Percentiles rank a stretch among this genome's conserved stretches.
Conservation (phyloP, 805 yeast species). For the Kazachstania viticola region DNA sequence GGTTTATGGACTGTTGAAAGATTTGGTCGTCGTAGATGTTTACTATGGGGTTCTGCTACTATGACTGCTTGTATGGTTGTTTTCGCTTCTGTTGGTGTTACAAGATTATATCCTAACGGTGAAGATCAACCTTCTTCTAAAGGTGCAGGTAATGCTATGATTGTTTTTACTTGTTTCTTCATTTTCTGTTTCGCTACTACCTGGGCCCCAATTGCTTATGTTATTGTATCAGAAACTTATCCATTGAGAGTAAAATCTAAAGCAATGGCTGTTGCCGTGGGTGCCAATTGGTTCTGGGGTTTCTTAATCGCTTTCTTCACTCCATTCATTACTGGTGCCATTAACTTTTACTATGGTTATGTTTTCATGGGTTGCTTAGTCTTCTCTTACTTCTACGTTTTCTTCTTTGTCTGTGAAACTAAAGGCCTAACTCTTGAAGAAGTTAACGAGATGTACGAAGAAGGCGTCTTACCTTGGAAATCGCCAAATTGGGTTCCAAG, state of each 20-base stretch:
- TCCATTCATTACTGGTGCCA: conserved; percentile 52
- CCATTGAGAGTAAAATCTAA: conserved; percentile 58
- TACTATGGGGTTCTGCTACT: conserved; percentile 38
- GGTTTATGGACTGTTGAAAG: conserved; percentile 42
- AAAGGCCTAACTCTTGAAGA: conserved; percentile 72
- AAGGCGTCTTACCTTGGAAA: conserved; percentile 31
- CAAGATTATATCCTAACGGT: conserved; percentile 32
- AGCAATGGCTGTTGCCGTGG: conserved; percentile 48
- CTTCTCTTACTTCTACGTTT: conserved; percentile 47
- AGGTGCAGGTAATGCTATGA: conserved; percentile 60
- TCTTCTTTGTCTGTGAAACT: conserved; percentile 63
- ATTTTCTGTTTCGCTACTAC: conserved; percentile 65
- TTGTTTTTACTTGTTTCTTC: conserved; percentile 57
- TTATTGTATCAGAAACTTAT: conserved; percentile 56
- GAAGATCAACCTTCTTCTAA: conserved; percentile 32
- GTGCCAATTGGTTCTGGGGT: conserved; percentile 58
- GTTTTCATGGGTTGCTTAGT: conserved; percentile 46
- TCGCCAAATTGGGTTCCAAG: conserved; percentile 43
- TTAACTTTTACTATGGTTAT: conserved; percentile 62
- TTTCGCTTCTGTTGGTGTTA: conserved; percentile 55
- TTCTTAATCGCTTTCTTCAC: conserved; percentile 58
- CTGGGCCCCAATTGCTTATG: conserved; percentile 65
- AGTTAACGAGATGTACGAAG: conserved; percentile 50
- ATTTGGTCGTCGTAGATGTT: conserved; percentile 40
- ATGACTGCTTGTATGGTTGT: conserved; percentile 36